Percentiles rank a stretch among this genome's conserved stretches.
These are phyloP conservation scores for Colletotrichum sp. DNA, from an alignment of 2,329 filamentous ascomycete species.

Conservation along the genomic window DNA sequence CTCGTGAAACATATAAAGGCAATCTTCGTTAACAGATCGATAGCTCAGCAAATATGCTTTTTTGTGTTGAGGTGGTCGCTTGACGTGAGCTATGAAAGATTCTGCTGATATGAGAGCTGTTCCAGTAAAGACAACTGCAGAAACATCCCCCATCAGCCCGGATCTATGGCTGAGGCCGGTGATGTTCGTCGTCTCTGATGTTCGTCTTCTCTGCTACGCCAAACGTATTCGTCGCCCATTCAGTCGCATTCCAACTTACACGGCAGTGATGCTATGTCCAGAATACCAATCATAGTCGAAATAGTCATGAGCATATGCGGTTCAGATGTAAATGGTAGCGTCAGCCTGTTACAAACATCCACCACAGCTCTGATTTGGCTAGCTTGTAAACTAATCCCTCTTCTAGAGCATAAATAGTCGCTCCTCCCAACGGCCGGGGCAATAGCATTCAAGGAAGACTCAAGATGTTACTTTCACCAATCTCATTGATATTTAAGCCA, in stretches of 20 bases:
- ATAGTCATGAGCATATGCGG: background rate
- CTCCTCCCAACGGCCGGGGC: rapidly evolving
- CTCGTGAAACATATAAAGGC: background rate
- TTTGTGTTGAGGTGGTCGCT: too few species aligned
- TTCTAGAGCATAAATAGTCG: rapidly evolving
- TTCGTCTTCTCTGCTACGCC: rapidly evolving
- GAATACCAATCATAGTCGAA: rapidly evolving
- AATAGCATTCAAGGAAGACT: background rate
- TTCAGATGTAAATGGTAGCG: background rate
- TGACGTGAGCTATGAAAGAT: background rate
- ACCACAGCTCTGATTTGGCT: rapidly evolving
- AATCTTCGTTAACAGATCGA: rapidly evolving
- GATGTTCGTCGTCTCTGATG: background rate
- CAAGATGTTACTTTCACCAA: too few species aligned
- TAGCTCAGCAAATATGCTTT: background rate
- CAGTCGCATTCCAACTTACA: background rate
- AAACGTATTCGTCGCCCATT: background rate
- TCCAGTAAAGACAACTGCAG: rapidly evolving
- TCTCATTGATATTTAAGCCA: background rate
- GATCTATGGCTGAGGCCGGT: background rate
- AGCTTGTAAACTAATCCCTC: background rate
- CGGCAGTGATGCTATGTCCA: background rate
- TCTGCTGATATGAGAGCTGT: background rate
- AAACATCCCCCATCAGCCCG: rapidly evolving
- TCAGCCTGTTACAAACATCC: too few species aligned